These are phyloP conservation scores for Bipolaris oryzae DNA, from an alignment of 2,329 filamentous ascomycete species.

Conservation along the genomic window DNA sequence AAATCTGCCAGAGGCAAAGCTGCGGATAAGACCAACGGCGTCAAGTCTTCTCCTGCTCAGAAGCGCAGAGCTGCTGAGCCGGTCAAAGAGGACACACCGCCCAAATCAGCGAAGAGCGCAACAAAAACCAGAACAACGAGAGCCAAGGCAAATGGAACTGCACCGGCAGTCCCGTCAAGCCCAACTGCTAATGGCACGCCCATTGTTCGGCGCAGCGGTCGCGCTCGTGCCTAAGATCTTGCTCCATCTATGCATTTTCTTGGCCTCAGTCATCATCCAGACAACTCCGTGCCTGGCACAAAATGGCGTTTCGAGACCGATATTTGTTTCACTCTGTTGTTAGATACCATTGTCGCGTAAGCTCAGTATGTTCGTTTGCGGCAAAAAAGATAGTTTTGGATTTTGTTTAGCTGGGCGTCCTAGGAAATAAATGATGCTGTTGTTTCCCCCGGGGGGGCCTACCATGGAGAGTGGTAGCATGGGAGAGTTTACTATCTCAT, in stretches of 20 bases:
- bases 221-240: slow-evolving; percentile 19
- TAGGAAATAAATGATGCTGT: slow-evolving; percentile 1
- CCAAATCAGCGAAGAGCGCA: slow-evolving; percentile 25
- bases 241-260: neutral
- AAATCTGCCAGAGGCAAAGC: slow-evolving; percentile 23
- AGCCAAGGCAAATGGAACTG: slow-evolving; percentile 22
- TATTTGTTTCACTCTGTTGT: neutral
- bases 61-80: slow-evolving; percentile 26
- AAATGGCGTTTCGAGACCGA: neutral
- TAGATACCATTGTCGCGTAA: slow-evolving; percentile 3
- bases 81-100: slow-evolving; percentile 18
- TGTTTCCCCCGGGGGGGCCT: neutral
- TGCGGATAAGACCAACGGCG: slow-evolving; percentile 26
- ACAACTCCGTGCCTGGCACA: neutral
- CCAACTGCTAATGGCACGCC: slow-evolving; percentile 22
- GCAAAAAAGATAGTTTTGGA: slow-evolving; percentile 1
- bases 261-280: neutral
- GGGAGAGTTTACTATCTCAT: neutral
- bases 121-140: slow-evolving; percentile 22
- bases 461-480: neutral
- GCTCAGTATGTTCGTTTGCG: neutral
- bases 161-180: slow-evolving; percentile 17
- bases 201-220: slow-evolving; percentile 28
- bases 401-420: slow-evolving; percentile 6
- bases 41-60: slow-evolving; percentile 25